A percentile compares a stretch with the other conserved stretches of the same genome.
phyloP scores from a whole-genome alignment of 2,329 filamentous ascomycete genomes.

The Orbilia blumenaviensis region DNA sequence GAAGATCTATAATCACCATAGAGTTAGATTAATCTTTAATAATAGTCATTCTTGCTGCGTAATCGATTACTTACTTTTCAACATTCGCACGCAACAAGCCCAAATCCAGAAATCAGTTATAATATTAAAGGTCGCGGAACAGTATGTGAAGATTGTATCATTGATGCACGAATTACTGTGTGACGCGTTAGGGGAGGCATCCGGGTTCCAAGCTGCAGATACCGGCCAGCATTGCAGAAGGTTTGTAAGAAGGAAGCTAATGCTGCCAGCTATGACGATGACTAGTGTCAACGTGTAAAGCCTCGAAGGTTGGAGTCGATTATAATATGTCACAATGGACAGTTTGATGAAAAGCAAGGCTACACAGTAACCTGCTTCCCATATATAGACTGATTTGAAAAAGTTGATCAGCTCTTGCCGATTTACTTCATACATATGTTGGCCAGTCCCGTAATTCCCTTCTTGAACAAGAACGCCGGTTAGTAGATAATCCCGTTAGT shows the following conservation, averaged over 20 bases:
- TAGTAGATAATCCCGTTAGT: neutral
- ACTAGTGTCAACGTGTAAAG: constrained; percentile 23
- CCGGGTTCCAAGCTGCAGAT: constrained; percentile 58
- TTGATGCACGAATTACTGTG: constrained; percentile 26
- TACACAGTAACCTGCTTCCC: constrained; percentile 31
- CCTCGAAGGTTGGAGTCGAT: constrained; percentile 28
- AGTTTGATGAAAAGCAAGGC: constrained; percentile 27
- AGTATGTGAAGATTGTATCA: constrained; percentile 20
- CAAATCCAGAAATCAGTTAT: constrained; percentile 53
- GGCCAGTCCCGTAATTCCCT: constrained; percentile 32
- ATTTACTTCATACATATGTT: constrained; percentile 34
- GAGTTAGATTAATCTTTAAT: neutral
- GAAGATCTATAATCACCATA: constrained; percentile 7
- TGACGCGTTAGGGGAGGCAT: neutral
- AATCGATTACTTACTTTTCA: constrained; percentile 17
- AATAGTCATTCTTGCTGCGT: neutral
- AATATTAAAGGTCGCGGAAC: constrained; percentile 36
- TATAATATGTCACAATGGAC: constrained; percentile 42
- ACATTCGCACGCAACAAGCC: constrained; percentile 27
- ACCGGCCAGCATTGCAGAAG: constrained; percentile 62
- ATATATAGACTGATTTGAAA: constrained; percentile 36
- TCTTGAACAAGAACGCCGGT: neutral
- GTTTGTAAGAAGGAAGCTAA: constrained; percentile 27
- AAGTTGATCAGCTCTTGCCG: constrained; percentile 17
- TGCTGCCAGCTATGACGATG: constrained; percentile 20